Evolutionary conservation across 108 stramenopile species (phyloP).

Genomic region (Skeletonema tropicum): DNA sequence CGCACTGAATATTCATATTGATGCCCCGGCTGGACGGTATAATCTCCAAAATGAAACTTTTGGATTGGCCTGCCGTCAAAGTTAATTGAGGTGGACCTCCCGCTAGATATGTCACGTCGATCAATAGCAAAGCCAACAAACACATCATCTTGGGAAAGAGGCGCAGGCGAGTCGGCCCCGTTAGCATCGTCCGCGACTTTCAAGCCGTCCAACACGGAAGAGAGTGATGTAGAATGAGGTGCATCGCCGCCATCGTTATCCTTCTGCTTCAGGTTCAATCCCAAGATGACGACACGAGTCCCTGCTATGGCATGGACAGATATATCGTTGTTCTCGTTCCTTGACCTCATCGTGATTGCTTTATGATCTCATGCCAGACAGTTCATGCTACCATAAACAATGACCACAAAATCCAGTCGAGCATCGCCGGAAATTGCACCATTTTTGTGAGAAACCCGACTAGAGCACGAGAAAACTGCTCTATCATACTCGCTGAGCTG

Average conservation of each 20-base stretch:
- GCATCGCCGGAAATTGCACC: no score
- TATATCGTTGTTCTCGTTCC: slow-evolving; percentile 14
- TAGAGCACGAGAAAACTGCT: no score
- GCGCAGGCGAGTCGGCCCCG: not conserved
- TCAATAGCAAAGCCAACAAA: slow-evolving; percentile 42
- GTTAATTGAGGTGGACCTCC: slow-evolving; percentile 30
- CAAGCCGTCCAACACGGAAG: not conserved
- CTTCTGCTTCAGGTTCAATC: slow-evolving; percentile 23
- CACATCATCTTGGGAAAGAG: not conserved
- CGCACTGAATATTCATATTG: slow-evolving; percentile 37
- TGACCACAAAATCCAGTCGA: no score
- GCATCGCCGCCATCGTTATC: not conserved
- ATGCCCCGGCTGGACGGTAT: slow-evolving; percentile 24
- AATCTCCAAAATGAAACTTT: slow-evolving; percentile 44
- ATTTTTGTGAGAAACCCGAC: no score
- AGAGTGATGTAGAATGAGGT: slow-evolving; percentile 1
- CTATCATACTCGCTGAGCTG: no score
- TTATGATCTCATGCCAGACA: no score
- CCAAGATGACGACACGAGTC: slow-evolving; percentile 18
- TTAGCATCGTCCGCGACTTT: not conserved
- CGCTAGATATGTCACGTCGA: slow-evolving; percentile 21
- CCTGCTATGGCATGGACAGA: slow-evolving; percentile 26
- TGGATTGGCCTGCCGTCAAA: slow-evolving; percentile 37
- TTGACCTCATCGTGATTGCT: slow-evolving; percentile 15
- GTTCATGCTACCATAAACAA: no score